Evolutionary conservation across 176 grass and related monocot species (phyloP), one percentile per base, ranked within the genome.

Genomic region (Thalia dealbata): DNA sequence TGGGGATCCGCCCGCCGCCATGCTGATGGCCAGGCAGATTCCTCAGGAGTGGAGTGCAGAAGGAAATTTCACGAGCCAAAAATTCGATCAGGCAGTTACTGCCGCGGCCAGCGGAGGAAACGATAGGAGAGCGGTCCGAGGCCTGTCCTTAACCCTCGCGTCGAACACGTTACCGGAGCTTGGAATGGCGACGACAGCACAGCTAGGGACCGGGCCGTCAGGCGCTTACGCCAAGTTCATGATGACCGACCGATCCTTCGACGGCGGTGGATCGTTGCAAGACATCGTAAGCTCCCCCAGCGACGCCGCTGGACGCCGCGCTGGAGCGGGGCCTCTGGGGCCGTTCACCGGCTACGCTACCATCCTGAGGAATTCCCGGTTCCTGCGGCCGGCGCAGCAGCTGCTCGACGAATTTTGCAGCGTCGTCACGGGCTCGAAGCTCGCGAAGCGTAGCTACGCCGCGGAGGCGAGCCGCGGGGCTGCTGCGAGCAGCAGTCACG

Each of bases 261-360:
- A 3, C 70, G 70, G 69, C 23, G 48, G 26, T 21, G 69, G 48
- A 16, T 72, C 50, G 58, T 14, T 63, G 38, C 58, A 61, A 15
- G 73, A 46, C 56, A 38, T 64, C 52, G 71, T 45, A 51, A 35
- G 43, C 74, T 16, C 58, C 41, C 45, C 64, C 43, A 22, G 76
- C 41, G 76, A 64, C 32, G 67, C 67, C 28, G 27, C 69, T 60
- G 23, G 35, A 35, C 64, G 69, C 52, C 38, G 73, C 25, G 30
- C 65, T 21, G 68, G 71, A 21, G 74, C 28, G 1, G 74, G 82
- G 19, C 86, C 82, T 0, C 86, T 88, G 15, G 86, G 82, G 44
- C 86, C 82, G 1, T 88, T 88, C 52, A 88, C 82, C 0, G 86
- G 86, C 45, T 88, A 88, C 41, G 82, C 86, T 0, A 72, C 86